A percentile compares a stretch with the other conserved stretches of the same genome.
These are phyloP conservation scores for Pseudocercospora vitis DNA, from an alignment of 2,329 filamentous ascomycete genomes.

Conservation along the genomic window DNA sequence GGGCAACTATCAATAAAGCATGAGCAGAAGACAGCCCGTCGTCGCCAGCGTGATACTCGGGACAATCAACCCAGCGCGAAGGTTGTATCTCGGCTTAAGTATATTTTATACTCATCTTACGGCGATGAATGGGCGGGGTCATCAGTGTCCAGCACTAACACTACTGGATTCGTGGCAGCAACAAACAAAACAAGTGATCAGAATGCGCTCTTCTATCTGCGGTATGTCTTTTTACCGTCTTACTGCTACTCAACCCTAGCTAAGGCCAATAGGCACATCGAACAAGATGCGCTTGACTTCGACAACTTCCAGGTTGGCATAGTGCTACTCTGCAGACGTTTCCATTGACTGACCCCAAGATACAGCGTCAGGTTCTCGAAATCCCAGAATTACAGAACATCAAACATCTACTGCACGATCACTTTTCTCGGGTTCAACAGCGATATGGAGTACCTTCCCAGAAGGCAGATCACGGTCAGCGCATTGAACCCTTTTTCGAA, in stretches of 20 bases:
- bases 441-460: not conserved
- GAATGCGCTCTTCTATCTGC: not conserved
- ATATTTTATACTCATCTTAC: not conserved
- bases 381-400: no score
- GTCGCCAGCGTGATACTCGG: not conserved
- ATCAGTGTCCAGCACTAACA: not conserved
- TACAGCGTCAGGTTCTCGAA: no score
- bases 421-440: not conserved
- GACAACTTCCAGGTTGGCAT: no score
- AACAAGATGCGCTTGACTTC: not conserved
- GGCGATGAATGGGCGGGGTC: not conserved
- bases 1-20: no score
- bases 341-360: no score
- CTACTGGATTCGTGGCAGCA: not conserved
- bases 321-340: no score
- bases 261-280: not conserved
- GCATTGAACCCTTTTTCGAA: not conserved
- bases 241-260: not conserved
- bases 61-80: not conserved
- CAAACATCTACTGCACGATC: no score
- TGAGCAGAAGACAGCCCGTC: no score
- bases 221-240: not conserved
- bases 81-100: not conserved
- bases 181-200: not conserved
- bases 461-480: not conserved